phyloP scores from a whole-genome alignment of 2,329 filamentous ascomycete genomes.

The Penicillium paneum region DNA sequence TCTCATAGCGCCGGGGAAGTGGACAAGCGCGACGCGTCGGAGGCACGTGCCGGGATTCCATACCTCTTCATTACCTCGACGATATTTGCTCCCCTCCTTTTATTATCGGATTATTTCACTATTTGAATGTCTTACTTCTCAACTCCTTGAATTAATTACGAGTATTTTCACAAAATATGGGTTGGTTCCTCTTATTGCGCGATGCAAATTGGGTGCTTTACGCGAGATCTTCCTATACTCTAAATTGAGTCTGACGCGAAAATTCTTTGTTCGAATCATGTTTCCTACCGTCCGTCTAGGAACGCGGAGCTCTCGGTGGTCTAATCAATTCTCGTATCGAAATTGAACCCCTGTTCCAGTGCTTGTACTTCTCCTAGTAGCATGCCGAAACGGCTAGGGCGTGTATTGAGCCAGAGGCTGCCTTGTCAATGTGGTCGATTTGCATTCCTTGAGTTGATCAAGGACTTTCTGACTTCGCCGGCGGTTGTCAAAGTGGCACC shows the following conservation, averaged over 20 bases:
- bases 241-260: background rate
- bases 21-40: conserved; percentile 25
- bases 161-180: background rate
- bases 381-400: conserved; percentile 32
- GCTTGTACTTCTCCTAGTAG: conserved; percentile 31
- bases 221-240: background rate
- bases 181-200: background rate
- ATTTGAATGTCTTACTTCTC: background rate
- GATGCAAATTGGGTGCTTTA: background rate
- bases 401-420: conserved; percentile 35
- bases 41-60: conserved; percentile 28
- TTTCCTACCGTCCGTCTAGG: background rate
- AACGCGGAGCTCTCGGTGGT: conserved; percentile 6
- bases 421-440: conserved; percentile 23
- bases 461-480: conserved; percentile 4
- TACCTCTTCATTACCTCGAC: conserved; percentile 22
- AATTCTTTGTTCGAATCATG: background rate
- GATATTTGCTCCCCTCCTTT: conserved; percentile 9
- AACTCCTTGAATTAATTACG: background rate
- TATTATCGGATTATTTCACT: background rate
- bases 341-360: conserved; percentile 21
- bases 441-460: background rate
- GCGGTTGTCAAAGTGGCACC: conserved; percentile 1
- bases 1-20: conserved; percentile 13
- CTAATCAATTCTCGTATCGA: conserved; percentile 36